Evolutionary conservation across 1,139 yeast species (phyloP).

Genomic region (Diutina neorugosa): DNA sequence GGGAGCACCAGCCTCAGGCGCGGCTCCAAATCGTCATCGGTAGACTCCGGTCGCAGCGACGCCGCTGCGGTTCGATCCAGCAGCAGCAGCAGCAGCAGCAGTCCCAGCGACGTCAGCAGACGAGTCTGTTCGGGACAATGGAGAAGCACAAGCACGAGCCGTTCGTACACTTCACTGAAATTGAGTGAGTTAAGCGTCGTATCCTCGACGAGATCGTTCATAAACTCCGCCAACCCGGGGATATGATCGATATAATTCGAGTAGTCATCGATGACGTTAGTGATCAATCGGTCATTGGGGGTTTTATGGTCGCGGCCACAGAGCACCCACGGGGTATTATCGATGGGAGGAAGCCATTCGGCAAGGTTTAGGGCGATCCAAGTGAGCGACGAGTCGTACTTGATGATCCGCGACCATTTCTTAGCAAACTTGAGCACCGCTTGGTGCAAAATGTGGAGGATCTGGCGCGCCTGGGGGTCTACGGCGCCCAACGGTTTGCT

Average conservation of each 20-base stretch:
- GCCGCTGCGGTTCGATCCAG: background rate
- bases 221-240: constrained; percentile 16
- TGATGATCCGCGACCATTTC: constrained; percentile 71
- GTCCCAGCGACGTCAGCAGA: background rate
- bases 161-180: constrained; percentile 62
- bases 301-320: constrained; percentile 25
- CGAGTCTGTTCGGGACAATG: constrained; percentile 47
- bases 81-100: background rate
- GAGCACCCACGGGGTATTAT: constrained; percentile 31
- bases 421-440: constrained; percentile 52
- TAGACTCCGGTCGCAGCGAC: background rate
- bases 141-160: constrained; percentile 61
- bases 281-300: constrained; percentile 16
- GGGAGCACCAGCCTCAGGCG: constrained; percentile 18
- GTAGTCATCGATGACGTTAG: constrained; percentile 36
- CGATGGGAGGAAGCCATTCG: constrained; percentile 74
- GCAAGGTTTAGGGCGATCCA: constrained; percentile 86
- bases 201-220: constrained; percentile 18
- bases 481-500: constrained; percentile 3
- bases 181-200: constrained; percentile 25
- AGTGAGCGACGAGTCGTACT: constrained; percentile 70
- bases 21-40: background rate
- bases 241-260: constrained; percentile 30
- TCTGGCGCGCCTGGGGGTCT: constrained; percentile 30
- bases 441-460: constrained; percentile 46